A percentile compares a stretch with the other conserved stretches of the same genome.
Conservation (phyloP, 1,284 basidiomycete genomes). For the Rhizoctonia solani region DNA sequence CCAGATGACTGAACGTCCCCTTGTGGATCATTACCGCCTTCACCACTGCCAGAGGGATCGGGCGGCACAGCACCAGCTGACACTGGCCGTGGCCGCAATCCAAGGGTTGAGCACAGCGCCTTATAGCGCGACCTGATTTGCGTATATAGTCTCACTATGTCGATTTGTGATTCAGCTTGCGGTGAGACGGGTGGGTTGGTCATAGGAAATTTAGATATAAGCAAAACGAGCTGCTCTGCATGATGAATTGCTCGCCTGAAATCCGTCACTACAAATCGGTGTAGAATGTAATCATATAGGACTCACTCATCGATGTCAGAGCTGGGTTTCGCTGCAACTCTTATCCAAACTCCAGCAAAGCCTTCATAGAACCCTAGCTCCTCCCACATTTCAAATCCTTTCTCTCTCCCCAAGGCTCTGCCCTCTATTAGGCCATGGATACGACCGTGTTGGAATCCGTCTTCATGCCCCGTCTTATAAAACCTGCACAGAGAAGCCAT, state of each 20-base stretch:
- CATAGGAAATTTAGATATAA: conserved; percentile 76
- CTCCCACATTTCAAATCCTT: conserved; percentile 96
- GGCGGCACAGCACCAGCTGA: conserved; percentile 42
- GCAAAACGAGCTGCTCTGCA: conserved; percentile 66
- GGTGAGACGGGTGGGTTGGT: conserved; percentile 62
- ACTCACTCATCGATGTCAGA: conserved; percentile 36
- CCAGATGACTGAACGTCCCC: background rate
- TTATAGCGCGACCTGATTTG: conserved; percentile 89
- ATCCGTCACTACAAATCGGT: background rate
- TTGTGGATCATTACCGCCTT: background rate
- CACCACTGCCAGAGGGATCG: background rate
- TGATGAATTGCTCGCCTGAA: conserved; percentile 66
- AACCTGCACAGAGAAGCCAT: conserved; percentile 58
- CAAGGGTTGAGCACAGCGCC: conserved; percentile 81
- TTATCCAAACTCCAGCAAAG: conserved; percentile 72
- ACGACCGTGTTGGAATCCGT: conserved; percentile 81
- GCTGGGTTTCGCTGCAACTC: conserved; percentile 34
- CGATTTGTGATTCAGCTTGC: conserved; percentile 57
- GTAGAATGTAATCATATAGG: background rate
- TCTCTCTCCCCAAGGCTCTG: conserved; percentile 84
- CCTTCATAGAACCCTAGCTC: conserved; percentile 94
- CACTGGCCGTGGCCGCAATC: conserved; percentile 66
- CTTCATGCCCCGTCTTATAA: conserved; percentile 75
- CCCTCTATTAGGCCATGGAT: conserved; percentile 93
- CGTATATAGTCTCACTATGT: conserved; percentile 72